phyloP scores from a whole-genome alignment of 129 eudicot genomes.

The Helianthus annuus region HanXRQr2.0-SUNRISE NC_035445.2:164406185-164406684 shows the following conservation, averaged over 20 bases:
- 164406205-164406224: slow-evolving; percentile 63
- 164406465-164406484: slow-evolving; percentile 74
- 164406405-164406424: slow-evolving; percentile 54
- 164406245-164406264: slow-evolving; percentile 55
- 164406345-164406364: slow-evolving; percentile 69
- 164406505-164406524: slow-evolving; percentile 49
- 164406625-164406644: slow-evolving; percentile 67
- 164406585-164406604: slow-evolving; percentile 64
- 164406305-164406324: slow-evolving; percentile 52
- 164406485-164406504: slow-evolving; percentile 63
- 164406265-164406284: slow-evolving; percentile 44
- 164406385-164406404: slow-evolving; percentile 47
- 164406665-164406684: slow-evolving; percentile 46
- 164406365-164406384: slow-evolving; percentile 67
- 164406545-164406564: slow-evolving; percentile 64
- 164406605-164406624: slow-evolving; percentile 58
- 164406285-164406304: slow-evolving; percentile 42
- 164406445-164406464: slow-evolving; percentile 49
- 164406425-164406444: slow-evolving; percentile 63
- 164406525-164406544: slow-evolving; percentile 54
- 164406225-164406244: slow-evolving; percentile 65
- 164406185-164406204: slow-evolving; percentile 38
- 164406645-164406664: slow-evolving; percentile 56
- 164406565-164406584: slow-evolving; percentile 57
- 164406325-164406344: slow-evolving; percentile 64